Base-by-base conservation (phyloP, 257 asterid species). In the Lycium ferocissimum region DNA sequence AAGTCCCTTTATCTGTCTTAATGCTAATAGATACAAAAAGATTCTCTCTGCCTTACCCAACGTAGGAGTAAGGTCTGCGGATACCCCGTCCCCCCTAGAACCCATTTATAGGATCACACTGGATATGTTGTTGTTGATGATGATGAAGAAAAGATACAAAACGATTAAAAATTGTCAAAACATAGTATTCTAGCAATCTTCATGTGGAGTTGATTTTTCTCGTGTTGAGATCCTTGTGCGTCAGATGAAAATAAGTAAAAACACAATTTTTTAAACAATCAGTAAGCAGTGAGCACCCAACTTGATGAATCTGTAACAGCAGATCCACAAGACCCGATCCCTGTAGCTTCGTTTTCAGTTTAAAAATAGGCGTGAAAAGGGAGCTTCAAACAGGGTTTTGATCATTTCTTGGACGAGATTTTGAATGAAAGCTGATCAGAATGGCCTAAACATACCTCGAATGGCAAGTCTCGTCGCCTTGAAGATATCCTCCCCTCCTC, bases 281-380 rank as follows among this genome's bases (percentile, higher is more conserved):
- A 10, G 57, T 51, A 51, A 35, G 26, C 22, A 67, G 20, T 67
- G 2, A 6, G 59, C 18, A 43, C 5, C 38, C 37, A 43, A 45
- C 38, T n/a, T 22, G n/a, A 72, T 72, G 80, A n/a, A 72, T n/a
- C 56, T 72, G 58, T 9, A 45, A n/a, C 58, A 72, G n/a, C 43
- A 75, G 43, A 1, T 75, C 43, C 49, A 22, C 61, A 75, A 22
- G 6, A 47, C 13, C 12, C 61, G 1, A 73, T 9, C n/a, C 11
- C 9, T 73, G 0, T 45, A 11, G 6, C 58, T 73, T 10, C 80
- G 5, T n/a, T 73, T 45, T 47, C 80, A 45, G 80, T 45, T 72
- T n/a, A 72, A 22, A 72, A 18, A 20, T 20, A 45, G 80, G 80
- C 33, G 33, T 26, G 33, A 26, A 26, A 26, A 26, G 20, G n/a